Evolutionary conservation across 2,329 filamentous ascomycete species (phyloP).

Genomic region (Aspergillus sclerotialis): DNA sequence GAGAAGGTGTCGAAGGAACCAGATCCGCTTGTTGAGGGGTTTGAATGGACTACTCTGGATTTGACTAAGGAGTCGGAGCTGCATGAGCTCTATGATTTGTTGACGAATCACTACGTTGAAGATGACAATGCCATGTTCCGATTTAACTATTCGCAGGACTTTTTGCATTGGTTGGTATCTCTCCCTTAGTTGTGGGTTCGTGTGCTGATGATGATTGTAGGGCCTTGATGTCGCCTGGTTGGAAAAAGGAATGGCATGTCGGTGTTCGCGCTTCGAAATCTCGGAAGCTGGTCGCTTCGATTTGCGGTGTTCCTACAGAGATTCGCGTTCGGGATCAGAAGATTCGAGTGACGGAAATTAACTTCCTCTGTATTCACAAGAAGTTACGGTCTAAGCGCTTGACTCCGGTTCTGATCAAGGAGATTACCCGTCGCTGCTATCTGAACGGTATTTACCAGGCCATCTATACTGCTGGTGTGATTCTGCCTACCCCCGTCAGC

Average conservation of each 20-base stretch:
- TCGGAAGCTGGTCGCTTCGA: constrained; percentile 86
- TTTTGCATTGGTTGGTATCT: constrained; percentile 75
- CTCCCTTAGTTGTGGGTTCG: not conserved
- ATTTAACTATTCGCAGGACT: constrained; percentile 87
- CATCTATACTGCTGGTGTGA: constrained; percentile 87
- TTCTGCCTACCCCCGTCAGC: constrained; percentile 84
- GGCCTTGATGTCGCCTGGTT: constrained; percentile 91
- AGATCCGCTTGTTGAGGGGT: constrained; percentile 67
- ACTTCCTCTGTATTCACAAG: constrained; percentile 97
- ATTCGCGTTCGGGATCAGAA: constrained; percentile 71
- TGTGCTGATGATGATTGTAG: constrained; percentile 36
- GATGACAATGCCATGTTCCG: constrained; percentile 96
- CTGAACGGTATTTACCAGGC: constrained; percentile 83
- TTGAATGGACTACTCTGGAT: constrained; percentile 92
- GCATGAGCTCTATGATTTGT: constrained; percentile 82
- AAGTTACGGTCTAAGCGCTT: constrained; percentile 91
- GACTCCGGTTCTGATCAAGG: constrained; percentile 91
- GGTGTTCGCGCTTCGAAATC: constrained; percentile 81
- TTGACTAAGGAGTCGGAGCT: constrained; percentile 69
- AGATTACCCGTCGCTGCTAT: constrained; percentile 90
- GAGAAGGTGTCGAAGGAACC: constrained; percentile 75
- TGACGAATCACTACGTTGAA: constrained; percentile 94
- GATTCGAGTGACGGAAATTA: constrained; percentile 82
- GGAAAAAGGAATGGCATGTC: constrained; percentile 91
- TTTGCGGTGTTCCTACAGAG: constrained; percentile 82